Evolutionary conservation across 1,139 yeast genomes (phyloP), one percentile per base, ranked within the genome.

Genomic region (Lodderomyces parapsilosis): DNA sequence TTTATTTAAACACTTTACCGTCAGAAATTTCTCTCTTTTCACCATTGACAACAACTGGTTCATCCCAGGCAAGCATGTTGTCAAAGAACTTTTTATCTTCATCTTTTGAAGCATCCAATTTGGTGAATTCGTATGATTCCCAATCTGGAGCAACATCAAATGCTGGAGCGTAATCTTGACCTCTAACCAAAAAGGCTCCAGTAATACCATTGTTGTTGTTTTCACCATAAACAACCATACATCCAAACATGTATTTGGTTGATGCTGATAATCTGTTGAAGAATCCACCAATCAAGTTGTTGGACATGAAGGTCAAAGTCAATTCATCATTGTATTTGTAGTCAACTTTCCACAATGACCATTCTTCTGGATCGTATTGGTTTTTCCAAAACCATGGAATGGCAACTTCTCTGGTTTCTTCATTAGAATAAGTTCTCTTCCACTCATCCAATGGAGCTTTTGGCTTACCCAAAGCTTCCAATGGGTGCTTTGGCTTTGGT

Each of bases 121-220:
- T 71, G 58, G 68, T 60, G 72, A 61, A 74, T 33, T 57, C 50
- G 58, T 74, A 74, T 46, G 78, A 72, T 76, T 93, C 99, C 96
- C 96, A 90, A 76, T 93, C 99, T 72, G 99, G 98, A 63, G 99
- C 99, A 68, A 93, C 98, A 56, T 93, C 87, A 63, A 93, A 90
- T 53, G 96, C 99, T 66, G 97, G 96, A 47, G 56, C 79, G 65
- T 61, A 73, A 53, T 93, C 97, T 72, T 93, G 90, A 63, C 99
- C 99, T 76, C 98, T 88, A 63, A 93, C 84, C 63, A 93, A 72
- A 78, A 93, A 85, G 66, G 86, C 96, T 78, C 96, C 97, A 58
- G 88, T 76, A 67, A 93, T 91, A 78, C 98, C 97, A 76, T 91
- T 93, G 83, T 86, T 79, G 86, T 90, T 91, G 90, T 90, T 89